Evolutionary conservation across 768 basidiomycete species (phyloP).

Genomic region (Mycena epipterygia): DNA sequence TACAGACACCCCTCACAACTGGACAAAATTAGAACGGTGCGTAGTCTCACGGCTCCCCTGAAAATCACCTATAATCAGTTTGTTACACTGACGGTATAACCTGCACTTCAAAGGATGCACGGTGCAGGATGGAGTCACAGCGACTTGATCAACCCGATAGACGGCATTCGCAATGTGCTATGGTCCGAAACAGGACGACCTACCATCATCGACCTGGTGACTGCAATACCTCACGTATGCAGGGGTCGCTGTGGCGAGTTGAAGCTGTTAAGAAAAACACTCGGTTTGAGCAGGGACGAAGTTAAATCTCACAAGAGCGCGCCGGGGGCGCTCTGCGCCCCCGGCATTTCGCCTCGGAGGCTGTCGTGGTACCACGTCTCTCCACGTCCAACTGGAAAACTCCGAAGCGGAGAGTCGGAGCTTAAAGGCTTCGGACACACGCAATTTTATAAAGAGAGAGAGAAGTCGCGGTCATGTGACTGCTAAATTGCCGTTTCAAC

Average conservation of each 20-base stretch:
- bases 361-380: too few species aligned
- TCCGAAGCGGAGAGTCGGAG: too few species aligned
- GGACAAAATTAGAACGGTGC: conserved; percentile 14
- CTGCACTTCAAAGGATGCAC: conserved; percentile 12
- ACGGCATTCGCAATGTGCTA: conserved; percentile 2
- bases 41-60: background rate
- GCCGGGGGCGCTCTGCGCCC: too few species aligned
- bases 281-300: too few species aligned
- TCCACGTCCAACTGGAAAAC: too few species aligned
- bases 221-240: background rate
- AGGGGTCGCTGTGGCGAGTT: background rate
- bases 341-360: too few species aligned
- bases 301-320: too few species aligned
- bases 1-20: too few species aligned
- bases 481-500: too few species aligned
- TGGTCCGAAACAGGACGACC: conserved; percentile 9
- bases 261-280: background rate
- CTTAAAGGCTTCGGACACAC: too few species aligned
- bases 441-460: too few species aligned
- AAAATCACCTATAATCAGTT: background rate
- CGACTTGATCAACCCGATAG: conserved; percentile 2
- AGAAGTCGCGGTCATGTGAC: too few species aligned
- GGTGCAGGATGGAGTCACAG: conserved; percentile 13
- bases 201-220: conserved; percentile 10
- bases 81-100: conserved; percentile 1